A percentile compares a stretch with the other conserved stretches of the same genome.
Conservation (phyloP, 2,329 filamentous ascomycete species). For the Tolypocladium sp. region DNA sequence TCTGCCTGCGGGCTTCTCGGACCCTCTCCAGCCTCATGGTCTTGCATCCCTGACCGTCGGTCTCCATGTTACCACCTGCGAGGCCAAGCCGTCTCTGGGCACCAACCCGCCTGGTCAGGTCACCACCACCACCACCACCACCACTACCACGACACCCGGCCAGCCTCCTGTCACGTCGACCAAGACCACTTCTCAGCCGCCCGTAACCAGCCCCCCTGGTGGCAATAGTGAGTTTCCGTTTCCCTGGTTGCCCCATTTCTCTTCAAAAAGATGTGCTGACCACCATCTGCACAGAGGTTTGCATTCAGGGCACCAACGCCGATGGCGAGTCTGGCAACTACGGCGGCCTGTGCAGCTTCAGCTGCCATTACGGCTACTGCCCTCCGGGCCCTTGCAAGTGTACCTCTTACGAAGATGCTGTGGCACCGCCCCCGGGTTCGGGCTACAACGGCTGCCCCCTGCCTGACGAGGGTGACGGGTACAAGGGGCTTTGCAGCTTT, state of each 20-base stretch:
- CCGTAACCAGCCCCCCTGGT: conserved; percentile 12
- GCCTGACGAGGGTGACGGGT: conserved; percentile 21
- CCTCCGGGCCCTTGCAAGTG: conserved; percentile 24
- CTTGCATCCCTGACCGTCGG: conserved; percentile 2
- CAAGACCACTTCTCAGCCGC: conserved; percentile 21
- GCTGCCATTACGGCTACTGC: conserved; percentile 21
- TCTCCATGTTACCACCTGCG: conserved; percentile 6
- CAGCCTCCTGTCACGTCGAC: conserved; percentile 18
- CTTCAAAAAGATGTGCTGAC: background rate
- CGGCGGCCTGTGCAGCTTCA: conserved; percentile 23
- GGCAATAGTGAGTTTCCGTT: background rate
- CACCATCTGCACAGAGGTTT: conserved; percentile 8
- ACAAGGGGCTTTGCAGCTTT: conserved; percentile 35
- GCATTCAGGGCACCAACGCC: conserved; percentile 16
- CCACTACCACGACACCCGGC: conserved; percentile 1
- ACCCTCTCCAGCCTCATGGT: conserved; percentile 3
- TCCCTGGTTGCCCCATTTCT: no score
- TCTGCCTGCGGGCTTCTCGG: conserved; percentile 24
- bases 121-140: conserved; percentile 4
- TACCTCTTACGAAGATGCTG: conserved; percentile 17
- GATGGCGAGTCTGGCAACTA: conserved; percentile 21
- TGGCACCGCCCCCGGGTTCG: conserved; percentile 13
- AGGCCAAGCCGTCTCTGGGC: conserved; percentile 19
- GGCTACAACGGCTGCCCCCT: conserved; percentile 22
- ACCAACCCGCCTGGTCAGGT: conserved; percentile 11